Percentiles rank a stretch among this genome's conserved stretches.
phyloP scores from a whole-genome alignment of 352 stramenopile genomes.

The Phytophthora crassamura region DNA sequence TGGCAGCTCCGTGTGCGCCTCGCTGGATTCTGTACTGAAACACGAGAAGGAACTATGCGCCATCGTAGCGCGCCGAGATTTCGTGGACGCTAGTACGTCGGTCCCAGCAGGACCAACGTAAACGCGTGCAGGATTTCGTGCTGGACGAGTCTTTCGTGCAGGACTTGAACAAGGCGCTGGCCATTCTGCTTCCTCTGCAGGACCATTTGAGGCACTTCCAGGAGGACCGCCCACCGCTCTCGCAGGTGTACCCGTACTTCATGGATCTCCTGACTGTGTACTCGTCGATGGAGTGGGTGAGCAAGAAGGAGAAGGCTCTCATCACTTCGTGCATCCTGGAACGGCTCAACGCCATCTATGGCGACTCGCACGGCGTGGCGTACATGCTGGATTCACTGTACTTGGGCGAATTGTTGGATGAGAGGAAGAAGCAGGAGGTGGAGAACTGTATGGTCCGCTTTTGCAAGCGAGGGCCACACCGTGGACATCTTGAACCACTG shows the following conservation, averaged over 20 bases:
- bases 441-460: conserved; percentile 58
- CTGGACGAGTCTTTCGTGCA: conserved; percentile 66
- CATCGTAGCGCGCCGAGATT: conserved; percentile 64
- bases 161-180: conserved; percentile 63
- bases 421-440: conserved; percentile 48
- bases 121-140: conserved; percentile 72
- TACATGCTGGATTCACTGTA: conserved; percentile 68
- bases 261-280: conserved; percentile 56
- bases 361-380: conserved; percentile 63
- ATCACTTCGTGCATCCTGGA: conserved; percentile 71
- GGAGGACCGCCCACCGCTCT: conserved; percentile 47
- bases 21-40: conserved; percentile 58
- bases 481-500: conserved; percentile 54
- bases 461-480: conserved; percentile 41
- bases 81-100: conserved; percentile 49
- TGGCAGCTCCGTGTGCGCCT: conserved; percentile 38
- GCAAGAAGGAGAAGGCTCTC: conserved; percentile 79
- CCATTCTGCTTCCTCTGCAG: conserved; percentile 63
- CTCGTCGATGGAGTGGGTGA: conserved; percentile 65
- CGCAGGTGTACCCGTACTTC: conserved; percentile 63
- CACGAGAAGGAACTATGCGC: conserved; percentile 60
- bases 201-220: conserved; percentile 59
- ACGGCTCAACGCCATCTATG: conserved; percentile 70
- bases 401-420: conserved; percentile 57
- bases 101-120: conserved; percentile 55